These are phyloP conservation scores for Populus hybrid DNA, from an alignment of 441 rosid species.

Conservation along the genomic window DNA sequence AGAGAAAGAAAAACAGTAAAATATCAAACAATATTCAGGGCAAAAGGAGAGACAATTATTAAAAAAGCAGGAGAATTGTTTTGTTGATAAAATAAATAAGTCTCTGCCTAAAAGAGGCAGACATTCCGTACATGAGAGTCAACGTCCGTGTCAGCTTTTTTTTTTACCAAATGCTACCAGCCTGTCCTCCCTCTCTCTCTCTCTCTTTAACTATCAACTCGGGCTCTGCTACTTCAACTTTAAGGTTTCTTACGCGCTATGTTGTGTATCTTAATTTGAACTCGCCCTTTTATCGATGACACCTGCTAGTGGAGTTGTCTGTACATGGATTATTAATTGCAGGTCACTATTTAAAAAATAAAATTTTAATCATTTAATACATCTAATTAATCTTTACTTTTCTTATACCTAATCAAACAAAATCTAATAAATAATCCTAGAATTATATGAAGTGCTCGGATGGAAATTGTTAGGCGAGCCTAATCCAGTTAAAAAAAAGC, in stretches of 20 bases:
- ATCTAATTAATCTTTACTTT: not conserved
- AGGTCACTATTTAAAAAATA: too few relatives aligned
- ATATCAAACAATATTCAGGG: not conserved
- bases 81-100: slow-evolving; percentile 4
- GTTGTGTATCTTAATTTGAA: rapidly evolving
- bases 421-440: too few relatives aligned
- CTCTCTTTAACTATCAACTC: not conserved
- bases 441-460: too few relatives aligned
- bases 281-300: not conserved
- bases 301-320: not conserved
- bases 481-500: too few relatives aligned
- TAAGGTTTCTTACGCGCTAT: not conserved
- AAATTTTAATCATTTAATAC: too few relatives aligned
- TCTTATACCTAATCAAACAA: not conserved
- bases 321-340: too few relatives aligned
- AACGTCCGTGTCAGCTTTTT: slow-evolving; percentile 40
- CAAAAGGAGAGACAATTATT: not conserved
- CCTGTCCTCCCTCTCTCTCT: slow-evolving; percentile 7
- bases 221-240: not conserved
- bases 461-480: too few relatives aligned
- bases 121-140: slow-evolving; percentile 45
- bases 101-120: slow-evolving; percentile 21
- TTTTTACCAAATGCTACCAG: slow-evolving; percentile 37
- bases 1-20: not conserved
- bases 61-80: not conserved